phyloP scores from a whole-genome alignment of 2,329 filamentous ascomycete species.

The Trichoderma sp. region DNA sequence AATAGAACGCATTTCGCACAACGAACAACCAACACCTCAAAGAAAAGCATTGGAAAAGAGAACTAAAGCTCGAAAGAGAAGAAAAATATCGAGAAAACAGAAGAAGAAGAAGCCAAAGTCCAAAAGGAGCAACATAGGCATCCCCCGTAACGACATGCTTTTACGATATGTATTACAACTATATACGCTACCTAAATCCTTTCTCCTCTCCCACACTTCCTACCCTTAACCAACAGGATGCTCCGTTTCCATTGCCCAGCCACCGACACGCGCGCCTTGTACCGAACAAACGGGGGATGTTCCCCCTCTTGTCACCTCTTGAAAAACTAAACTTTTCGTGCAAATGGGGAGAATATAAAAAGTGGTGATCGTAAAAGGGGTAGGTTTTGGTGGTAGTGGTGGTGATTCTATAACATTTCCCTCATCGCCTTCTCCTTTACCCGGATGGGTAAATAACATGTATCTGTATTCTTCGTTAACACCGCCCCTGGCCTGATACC shows the following conservation, averaged over 20 bases:
- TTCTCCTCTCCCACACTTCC: not conserved
- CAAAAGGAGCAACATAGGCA: too few relatives aligned
- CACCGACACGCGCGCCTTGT: constrained; percentile 9
- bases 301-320: not conserved
- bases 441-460: not conserved
- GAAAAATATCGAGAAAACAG: too few relatives aligned
- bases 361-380: constrained; percentile 2
- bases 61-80: too few relatives aligned
- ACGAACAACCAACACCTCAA: too few relatives aligned
- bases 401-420: constrained; percentile 22
- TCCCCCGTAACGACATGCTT: not conserved
- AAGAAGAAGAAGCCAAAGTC: not conserved
- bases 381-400: not conserved
- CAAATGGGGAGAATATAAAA: not conserved
- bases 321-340: not conserved
- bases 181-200: constrained; percentile 20
- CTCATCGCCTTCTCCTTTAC: constrained; percentile 4
- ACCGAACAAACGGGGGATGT: constrained; percentile 10
- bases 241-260: constrained; percentile 9
- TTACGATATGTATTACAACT: constrained; percentile 10
- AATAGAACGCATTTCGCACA: too few relatives aligned
- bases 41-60: too few relatives aligned
- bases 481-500: not conserved
- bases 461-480: not conserved
- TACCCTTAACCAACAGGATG: constrained; percentile 16